Base-by-base conservation (phyloP, 73 alveolate species). In the Breviolum minutum region DNA sequence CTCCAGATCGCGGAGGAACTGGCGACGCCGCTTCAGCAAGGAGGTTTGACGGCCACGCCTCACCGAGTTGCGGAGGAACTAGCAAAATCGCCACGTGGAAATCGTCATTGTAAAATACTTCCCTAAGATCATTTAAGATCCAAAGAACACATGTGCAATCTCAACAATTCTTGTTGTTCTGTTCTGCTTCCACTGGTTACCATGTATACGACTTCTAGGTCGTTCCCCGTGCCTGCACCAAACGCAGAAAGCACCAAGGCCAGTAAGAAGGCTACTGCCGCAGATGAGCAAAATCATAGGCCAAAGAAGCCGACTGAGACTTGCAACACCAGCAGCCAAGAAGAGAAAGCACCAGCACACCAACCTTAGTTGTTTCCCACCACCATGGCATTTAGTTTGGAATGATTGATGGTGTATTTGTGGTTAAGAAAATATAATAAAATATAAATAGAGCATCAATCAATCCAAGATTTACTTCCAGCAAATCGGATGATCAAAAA, bases 331-430 rank as follows among this genome's bases (percentile, higher is more conserved):
- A n/a, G 76, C 94, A 26, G 48, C 77, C 94, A 84, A 62, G 62
- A 26, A 61, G 26, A 84, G 94, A 48, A 20, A 10, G 76, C 94
- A 84, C 94, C 94, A 84, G 94, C 62, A 84, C 94, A 60, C 73
- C 30, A 81, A 32, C 54, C 94, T n/a, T 60, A 73, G 81, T 19
- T 71, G 81, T 9, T 12, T 71, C 81, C 81, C 81, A 71, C 29
- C 29, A 9, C 81, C 19, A 12, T 19, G 32, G 29, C 29, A 12
- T 71, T 19, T 30, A 71, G 19, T 12, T 19, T 19, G 29, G 81
- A 9, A 12, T 70, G 16, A 11, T 70, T 70, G 80, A 11, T 17
- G 16, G 30, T 70, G 30, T 8, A 70, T 70, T 8, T 70, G 30
- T 70, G 9, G 16, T 17, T 8, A 8, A 17, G 80, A 70, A 11